Conservation (phyloP, 495 filamentous ascomycete genomes). For the Neurospora sp. region DNA sequence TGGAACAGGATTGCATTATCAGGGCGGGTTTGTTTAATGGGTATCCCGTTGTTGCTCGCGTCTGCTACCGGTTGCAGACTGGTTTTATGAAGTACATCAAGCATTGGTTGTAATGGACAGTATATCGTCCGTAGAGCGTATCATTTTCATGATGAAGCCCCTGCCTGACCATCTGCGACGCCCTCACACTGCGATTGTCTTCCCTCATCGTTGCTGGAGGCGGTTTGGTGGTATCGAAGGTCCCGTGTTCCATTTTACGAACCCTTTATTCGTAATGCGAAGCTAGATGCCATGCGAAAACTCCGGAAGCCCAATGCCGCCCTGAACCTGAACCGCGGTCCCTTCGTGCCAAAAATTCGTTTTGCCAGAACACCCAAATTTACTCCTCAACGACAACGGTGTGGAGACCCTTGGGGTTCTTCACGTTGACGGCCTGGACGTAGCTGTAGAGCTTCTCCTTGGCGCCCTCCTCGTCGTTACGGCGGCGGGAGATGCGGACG, state of each 20-base stretch:
- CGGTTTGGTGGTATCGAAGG: constrained; percentile 22
- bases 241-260: constrained; percentile 22
- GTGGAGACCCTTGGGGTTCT: constrained; percentile 93
- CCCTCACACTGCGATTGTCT: constrained; percentile 3
- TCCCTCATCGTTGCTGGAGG: constrained; percentile 6
- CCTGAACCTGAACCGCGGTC: constrained; percentile 29
- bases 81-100: constrained; percentile 17
- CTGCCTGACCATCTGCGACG: constrained; percentile 3
- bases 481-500: constrained; percentile 95
- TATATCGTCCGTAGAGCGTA: constrained; percentile 21
- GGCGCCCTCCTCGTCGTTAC: constrained; percentile 99
- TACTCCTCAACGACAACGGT: constrained; percentile 65
- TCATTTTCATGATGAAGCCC: constrained; percentile 10
- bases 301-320: constrained; percentile 43
- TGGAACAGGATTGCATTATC: constrained; percentile 21
- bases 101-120: constrained; percentile 21
- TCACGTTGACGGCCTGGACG: constrained; percentile 98
- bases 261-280: constrained; percentile 39
- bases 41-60: constrained; percentile 16
- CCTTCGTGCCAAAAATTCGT: constrained; percentile 7
- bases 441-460: constrained; percentile 98
- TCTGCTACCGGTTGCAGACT: constrained; percentile 13
- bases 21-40: constrained; percentile 23
- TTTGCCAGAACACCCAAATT: constrained; percentile 21
- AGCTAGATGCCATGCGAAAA: constrained; percentile 43